Evolutionary conservation across 2,329 filamentous ascomycete genomes (phyloP).

Genomic region (Sporothrix mexicana): DNA sequence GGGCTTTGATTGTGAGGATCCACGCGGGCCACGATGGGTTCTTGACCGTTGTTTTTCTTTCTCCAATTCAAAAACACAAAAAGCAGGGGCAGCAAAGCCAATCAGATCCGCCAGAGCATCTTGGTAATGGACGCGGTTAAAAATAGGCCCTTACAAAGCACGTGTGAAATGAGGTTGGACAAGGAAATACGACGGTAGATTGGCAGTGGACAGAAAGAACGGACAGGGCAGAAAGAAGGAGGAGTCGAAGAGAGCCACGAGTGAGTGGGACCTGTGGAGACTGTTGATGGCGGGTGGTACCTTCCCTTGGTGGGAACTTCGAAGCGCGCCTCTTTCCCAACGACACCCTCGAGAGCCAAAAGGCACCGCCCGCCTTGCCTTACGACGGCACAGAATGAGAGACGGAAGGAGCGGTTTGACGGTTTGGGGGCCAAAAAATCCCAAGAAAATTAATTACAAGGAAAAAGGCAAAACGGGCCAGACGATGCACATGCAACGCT

Average conservation of each 20-base stretch:
- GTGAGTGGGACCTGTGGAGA: constrained; percentile 5
- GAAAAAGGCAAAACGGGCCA: background rate
- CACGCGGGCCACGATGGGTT: background rate
- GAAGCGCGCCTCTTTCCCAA: constrained; percentile 6
- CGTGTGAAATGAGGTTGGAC: constrained; percentile 27
- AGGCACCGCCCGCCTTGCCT: background rate
- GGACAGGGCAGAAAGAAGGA: background rate
- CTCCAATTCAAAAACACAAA: background rate
- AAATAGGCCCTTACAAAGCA: constrained; percentile 38
- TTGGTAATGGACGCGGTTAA: constrained; percentile 37
- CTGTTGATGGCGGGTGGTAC: background rate
- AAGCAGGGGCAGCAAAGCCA: constrained; percentile 20
- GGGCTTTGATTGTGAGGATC: constrained; percentile 15
- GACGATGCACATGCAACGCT: background rate
- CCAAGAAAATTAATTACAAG: constrained; percentile 1
- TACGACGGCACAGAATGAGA: constrained; percentile 17
- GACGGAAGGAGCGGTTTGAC: constrained; percentile 4
- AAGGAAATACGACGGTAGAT: background rate
- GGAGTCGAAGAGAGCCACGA: constrained; percentile 22
- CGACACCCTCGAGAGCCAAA: background rate
- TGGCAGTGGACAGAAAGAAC: background rate
- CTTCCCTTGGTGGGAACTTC: constrained; percentile 11
- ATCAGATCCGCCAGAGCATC: constrained; percentile 26
- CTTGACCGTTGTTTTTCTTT: constrained; percentile 1
- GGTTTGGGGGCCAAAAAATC: constrained; percentile 15